Base-by-base conservation (phyloP, 305 asterid species). In the Coffea humblotiana region DNA sequence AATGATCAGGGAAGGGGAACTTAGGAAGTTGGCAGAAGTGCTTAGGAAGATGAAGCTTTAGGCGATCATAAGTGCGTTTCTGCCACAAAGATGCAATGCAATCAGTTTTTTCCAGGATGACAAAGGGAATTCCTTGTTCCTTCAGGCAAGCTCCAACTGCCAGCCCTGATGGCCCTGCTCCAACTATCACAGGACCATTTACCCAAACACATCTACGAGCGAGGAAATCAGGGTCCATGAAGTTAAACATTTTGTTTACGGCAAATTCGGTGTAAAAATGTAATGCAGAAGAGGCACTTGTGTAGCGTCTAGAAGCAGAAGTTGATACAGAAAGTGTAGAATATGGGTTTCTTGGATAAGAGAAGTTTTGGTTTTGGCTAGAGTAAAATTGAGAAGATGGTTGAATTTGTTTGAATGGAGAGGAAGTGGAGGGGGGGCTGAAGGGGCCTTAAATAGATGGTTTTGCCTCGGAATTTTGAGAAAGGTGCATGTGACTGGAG, bases 61-160 rank as follows among this genome's bases (percentile, higher is more conserved):
- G 81, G 49, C 98, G 92, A 80, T 95, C 95, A 77, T 95, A 95
- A 6, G 98, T 90, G 8, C 93, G 85, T 35, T 95, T 92, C 61
- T 93, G 97, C 98, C 98, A 95, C 27, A 93, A 80, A 4, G 98
- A 93, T 0, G 97, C 98, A 86, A 93, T 92, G 91, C 98, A 95
- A 82, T 93, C 93, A 58, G 95, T 79, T 52, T 92, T 83, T 71
- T 95, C 98, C 10, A 95, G 81, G 74, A 95, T 79, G 0, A 95
- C 95, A 80, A 81, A 88, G 0, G 98, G 98, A 8, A 92, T 89
- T n/a, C 97, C 95, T 18, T 88, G 89, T 47, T 90, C 85, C 69
- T 85, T 88, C 18, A 95, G 85, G 74, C 97, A 97, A 15, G 98
- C 97, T n/a, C 95, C 98, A 6, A 95, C 98, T 0, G 98, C 98